These are phyloP conservation scores for Colletotrichum sp. DNA, from an alignment of 2,329 filamentous ascomycete species.

Conservation along the genomic window DNA sequence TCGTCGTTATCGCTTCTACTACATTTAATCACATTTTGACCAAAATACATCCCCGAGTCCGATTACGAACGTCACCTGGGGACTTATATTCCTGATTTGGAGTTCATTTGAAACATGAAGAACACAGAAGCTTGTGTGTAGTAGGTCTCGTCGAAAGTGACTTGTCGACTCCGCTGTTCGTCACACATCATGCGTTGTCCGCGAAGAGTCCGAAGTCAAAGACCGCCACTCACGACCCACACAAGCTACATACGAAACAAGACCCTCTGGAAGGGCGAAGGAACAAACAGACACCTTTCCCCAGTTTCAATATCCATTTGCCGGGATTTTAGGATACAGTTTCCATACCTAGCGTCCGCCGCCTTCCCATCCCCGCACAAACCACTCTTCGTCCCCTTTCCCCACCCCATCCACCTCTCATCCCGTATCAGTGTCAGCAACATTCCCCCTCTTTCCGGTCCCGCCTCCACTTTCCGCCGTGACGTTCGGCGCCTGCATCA, in stretches of 20 bases:
- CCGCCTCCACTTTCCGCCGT: slow-evolving; percentile 17
- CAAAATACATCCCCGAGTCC: not conserved
- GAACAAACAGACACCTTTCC: not conserved
- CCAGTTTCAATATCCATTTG: not conserved
- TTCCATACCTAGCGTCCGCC: not conserved
- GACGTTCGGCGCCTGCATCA: not conserved
- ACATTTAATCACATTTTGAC: not conserved
- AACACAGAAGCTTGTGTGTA: not conserved
- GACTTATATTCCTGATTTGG: not conserved
- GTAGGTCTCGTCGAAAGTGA: not conserved
- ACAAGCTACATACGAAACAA: not conserved
- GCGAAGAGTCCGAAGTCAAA: not conserved
- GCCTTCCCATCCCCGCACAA: not conserved
- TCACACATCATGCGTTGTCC: not conserved
- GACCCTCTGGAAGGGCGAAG: not conserved
- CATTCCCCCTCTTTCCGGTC: not conserved
- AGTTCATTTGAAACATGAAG: not conserved
- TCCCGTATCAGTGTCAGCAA: not conserved
- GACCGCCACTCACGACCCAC: not conserved
- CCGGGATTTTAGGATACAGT: not conserved
- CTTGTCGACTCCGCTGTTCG: not conserved
- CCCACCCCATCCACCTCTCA: slow-evolving; percentile 7
- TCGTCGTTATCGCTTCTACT: too few relatives aligned
- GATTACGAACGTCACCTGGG: not conserved
- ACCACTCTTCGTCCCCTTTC: not conserved